Conservation (phyloP, 2,329 filamentous ascomycete genomes). For the Aciculosporium take region DNA sequence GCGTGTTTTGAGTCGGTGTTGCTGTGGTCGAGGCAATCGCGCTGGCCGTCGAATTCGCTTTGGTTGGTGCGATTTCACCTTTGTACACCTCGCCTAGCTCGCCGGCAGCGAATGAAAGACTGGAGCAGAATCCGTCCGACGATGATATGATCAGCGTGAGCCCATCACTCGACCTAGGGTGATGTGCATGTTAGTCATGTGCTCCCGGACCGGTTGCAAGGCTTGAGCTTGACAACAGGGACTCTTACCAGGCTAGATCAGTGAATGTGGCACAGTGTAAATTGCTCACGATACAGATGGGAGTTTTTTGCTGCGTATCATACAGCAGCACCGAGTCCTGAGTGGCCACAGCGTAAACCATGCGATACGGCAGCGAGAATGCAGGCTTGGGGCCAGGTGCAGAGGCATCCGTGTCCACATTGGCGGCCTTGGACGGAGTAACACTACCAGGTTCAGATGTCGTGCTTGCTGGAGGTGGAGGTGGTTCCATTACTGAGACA, state of each 20-base stretch:
- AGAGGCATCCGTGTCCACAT: conserved; percentile 29
- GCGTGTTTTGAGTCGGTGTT: conserved; percentile 47
- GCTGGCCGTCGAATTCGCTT: conserved; percentile 25
- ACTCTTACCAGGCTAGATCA: conserved; percentile 74
- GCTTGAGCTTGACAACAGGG: background rate
- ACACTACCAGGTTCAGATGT: conserved; percentile 31
- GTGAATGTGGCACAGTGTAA: conserved; percentile 96
- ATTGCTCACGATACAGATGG: conserved; percentile 89
- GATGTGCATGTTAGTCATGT: conserved; percentile 16
- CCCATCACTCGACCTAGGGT: conserved; percentile 34
- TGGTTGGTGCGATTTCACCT: conserved; percentile 44
- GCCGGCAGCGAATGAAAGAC: conserved; percentile 66
- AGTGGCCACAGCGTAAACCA: conserved; percentile 93
- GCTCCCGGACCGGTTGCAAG: background rate
- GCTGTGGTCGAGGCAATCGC: conserved; percentile 22
- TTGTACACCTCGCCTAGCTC: conserved; percentile 76
- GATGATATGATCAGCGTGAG: conserved; percentile 75
- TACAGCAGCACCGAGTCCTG: conserved; percentile 92
- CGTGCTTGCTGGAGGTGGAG: conserved; percentile 45
- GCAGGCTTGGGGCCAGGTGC: conserved; percentile 50
- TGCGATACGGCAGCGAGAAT: conserved; percentile 79
- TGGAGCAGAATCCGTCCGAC: conserved; percentile 93
- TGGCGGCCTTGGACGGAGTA: conserved; percentile 36
- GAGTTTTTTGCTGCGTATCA: conserved; percentile 91
- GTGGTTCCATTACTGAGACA: conserved; percentile 66